A percentile compares a stretch with the other conserved stretches of the same genome.
Conservation (phyloP, 805 yeast species). For the Myxozyma neotropica region DNA sequence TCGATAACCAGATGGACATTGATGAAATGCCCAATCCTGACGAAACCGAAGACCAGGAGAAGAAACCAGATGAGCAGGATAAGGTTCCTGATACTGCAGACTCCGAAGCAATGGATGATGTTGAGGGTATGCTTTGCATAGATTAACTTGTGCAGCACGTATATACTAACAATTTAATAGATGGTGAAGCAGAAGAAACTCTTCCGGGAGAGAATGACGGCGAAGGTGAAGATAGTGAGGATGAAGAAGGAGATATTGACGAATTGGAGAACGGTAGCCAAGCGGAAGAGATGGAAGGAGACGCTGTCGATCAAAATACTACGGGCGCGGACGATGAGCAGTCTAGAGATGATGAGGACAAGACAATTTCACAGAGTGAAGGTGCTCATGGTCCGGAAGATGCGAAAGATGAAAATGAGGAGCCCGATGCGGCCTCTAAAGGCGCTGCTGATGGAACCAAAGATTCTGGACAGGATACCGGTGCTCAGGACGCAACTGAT, state of each 20-base stretch:
- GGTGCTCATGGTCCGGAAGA: constrained; percentile 81
- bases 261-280: constrained; percentile 35
- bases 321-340: constrained; percentile 36
- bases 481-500: constrained; percentile 18
- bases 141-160: background rate
- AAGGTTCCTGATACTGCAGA: constrained; percentile 35
- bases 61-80: constrained; percentile 37
- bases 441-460: constrained; percentile 51
- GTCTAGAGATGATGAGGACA: constrained; percentile 43
- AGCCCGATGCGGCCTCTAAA: constrained; percentile 56
- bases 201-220: constrained; percentile 35
- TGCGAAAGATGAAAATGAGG: constrained; percentile 54
- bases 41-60: constrained; percentile 39
- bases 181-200: constrained; percentile 1
- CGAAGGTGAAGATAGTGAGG: constrained; percentile 19
- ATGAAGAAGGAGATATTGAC: constrained; percentile 38
- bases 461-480: constrained; percentile 24
- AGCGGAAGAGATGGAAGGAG: constrained; percentile 41
- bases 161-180: background rate
- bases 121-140: background rate
- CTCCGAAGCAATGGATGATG: constrained; percentile 28
- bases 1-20: constrained; percentile 41
- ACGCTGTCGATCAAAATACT: constrained; percentile 42
- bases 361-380: constrained; percentile 58
- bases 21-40: constrained; percentile 42